These are phyloP conservation scores for Phytophthora nicotianae DNA, from an alignment of 352 stramenopile genomes.

Conservation along the genomic window DNA sequence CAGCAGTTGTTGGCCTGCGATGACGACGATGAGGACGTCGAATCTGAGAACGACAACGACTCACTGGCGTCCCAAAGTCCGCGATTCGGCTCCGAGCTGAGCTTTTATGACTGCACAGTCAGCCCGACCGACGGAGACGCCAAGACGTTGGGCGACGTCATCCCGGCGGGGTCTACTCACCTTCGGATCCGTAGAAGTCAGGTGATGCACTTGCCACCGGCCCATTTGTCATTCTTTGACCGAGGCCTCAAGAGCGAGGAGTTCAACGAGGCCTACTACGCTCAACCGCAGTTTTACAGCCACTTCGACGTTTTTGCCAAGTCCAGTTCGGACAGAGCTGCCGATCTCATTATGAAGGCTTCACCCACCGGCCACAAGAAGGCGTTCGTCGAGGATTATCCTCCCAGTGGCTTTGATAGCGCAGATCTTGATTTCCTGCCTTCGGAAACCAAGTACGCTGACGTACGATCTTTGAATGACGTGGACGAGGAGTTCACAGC, in stretches of 20 bases:
- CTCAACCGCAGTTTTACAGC: slow-evolving; percentile 21
- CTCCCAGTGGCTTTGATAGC: slow-evolving; percentile 32
- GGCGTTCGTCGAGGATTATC: slow-evolving; percentile 31
- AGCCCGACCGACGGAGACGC: slow-evolving; percentile 44
- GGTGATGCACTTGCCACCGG: slow-evolving; percentile 34
- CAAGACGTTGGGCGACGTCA: slow-evolving; percentile 55
- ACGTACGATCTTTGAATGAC: slow-evolving; percentile 55
- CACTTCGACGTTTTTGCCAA: slow-evolving; percentile 21
- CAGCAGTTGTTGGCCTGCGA: slow-evolving; percentile 37
- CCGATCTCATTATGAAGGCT: slow-evolving; percentile 22
- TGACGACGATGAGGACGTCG: slow-evolving; percentile 57
- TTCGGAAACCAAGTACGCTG: slow-evolving; percentile 57
- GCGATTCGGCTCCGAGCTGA: slow-evolving; percentile 32
- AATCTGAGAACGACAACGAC: slow-evolving; percentile 60
- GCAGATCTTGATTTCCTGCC: slow-evolving; percentile 43
- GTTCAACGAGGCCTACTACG: slow-evolving; percentile 21
- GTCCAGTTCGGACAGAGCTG: slow-evolving; percentile 20
- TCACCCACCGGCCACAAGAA: slow-evolving; percentile 21
- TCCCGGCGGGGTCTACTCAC: slow-evolving; percentile 43
- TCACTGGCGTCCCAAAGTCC: slow-evolving; percentile 56
- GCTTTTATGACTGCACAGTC: slow-evolving; percentile 63
- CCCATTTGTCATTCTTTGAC: slow-evolving; percentile 33
- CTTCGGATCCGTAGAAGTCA: slow-evolving; percentile 56
- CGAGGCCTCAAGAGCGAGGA: slow-evolving; percentile 13
- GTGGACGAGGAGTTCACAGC: slow-evolving; percentile 55